Evolutionary conservation across 306 rosid genomes (phyloP), one percentile per base, ranked within the genome.

Genomic region (Cicer arietinum): DNA sequence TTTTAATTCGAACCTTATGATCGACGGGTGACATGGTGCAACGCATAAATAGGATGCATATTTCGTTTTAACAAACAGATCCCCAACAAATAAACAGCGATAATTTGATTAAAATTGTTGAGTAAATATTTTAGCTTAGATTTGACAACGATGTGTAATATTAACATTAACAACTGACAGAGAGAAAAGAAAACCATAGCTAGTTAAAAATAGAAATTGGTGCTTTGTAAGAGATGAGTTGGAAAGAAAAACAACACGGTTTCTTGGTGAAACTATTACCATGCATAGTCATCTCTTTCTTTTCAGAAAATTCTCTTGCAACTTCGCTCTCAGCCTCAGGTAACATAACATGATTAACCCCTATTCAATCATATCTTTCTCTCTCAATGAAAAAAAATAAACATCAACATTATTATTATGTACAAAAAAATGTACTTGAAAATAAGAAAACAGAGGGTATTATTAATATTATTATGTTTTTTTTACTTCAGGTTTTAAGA

Each of bases 281-380:
- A 61, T 62, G 83, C 71, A 50, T 10, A 41, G 6, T 72, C 63
- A 10, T 65, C 69, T 80, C 74, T 63, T 74, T 60, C 83, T 77
- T 79, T 74, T 65, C 83, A 80, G 85, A 82, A 6, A 45, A 84
- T 67, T 71, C 73, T 82, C 50, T n/a, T 43, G 40, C 16, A 43
- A 85, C 79, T 75, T 63, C 74, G 66, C 84, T 79, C 73, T 64
- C 16, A 17, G n/a, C 25, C 52, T 48, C 57, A 80, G 87, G 90
- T 85, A 84, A 53, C 63, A 53, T 7, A 0, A 25, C 8, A 39
- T 48, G 0, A 2, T 54, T 53, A 53, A 8, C 8, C 12, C 3
- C 7, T 6, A 40, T 5, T 68, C 61, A 1, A n/a, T 44, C 3
- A 60, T 60, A 25, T 58, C 9, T 17, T 12, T 66, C 35, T 52